A percentile compares a stretch with the other conserved stretches of the same genome.
Conservation (phyloP, 148 eudicot species). For the Nyssa sinensis region DNA sequence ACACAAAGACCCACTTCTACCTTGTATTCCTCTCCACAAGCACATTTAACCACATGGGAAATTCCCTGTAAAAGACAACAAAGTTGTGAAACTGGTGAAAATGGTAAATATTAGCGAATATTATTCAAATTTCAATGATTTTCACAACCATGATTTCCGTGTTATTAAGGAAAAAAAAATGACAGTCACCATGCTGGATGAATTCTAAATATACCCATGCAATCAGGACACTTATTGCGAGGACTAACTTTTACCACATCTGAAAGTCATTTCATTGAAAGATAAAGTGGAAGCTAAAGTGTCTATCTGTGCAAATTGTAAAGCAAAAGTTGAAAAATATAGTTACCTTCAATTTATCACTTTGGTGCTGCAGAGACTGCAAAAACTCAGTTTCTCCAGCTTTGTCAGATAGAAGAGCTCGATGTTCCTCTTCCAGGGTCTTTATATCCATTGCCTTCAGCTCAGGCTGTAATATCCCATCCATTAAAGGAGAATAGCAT, state of each 20-base stretch:
- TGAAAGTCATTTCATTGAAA: not conserved
- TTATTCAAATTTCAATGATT: not conserved
- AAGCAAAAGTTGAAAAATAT: not conserved
- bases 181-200: not conserved
- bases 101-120: not conserved
- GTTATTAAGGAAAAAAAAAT: not conserved
- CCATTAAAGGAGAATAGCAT: not conserved
- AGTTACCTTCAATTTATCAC: conserved; percentile 58
- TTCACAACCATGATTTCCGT: not conserved
- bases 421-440: conserved; percentile 65
- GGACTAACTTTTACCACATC: not conserved
- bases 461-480: conserved; percentile 52
- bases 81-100: conserved; percentile 2
- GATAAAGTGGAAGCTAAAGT: not conserved
- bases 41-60: conserved; percentile 55
- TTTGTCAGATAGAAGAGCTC: conserved; percentile 65
- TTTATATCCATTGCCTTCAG: conserved; percentile 41
- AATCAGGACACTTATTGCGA: not conserved
- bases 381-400: conserved; percentile 62
- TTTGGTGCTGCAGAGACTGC: conserved; percentile 60
- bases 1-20: conserved; percentile 35
- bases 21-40: conserved; percentile 75
- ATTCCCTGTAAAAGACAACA: conserved; percentile 48
- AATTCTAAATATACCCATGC: not conserved
- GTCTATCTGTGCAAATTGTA: not conserved